phyloP scores from a whole-genome alignment of 208 protist species.

The Endotrypanum monterogeii region DNA sequence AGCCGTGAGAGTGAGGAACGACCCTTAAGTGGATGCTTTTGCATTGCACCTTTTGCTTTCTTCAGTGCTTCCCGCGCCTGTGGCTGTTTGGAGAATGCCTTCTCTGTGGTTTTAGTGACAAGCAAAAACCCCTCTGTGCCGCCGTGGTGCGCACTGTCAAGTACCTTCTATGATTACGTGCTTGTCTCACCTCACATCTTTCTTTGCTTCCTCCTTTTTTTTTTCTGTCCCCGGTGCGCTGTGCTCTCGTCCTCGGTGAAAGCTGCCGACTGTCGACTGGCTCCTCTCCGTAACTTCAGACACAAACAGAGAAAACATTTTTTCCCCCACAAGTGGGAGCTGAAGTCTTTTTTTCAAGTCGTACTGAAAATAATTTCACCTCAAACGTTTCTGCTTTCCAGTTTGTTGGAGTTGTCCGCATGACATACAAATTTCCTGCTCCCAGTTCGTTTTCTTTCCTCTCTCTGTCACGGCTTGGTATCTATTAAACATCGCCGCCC shows the following conservation, averaged over 20 bases:
- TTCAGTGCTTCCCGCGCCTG: background rate
- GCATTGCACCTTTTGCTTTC: background rate
- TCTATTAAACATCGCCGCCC: background rate
- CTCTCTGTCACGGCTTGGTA: too few relatives aligned
- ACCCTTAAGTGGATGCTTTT: background rate
- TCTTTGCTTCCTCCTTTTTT: background rate
- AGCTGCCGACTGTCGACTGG: background rate
- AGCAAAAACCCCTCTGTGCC: background rate
- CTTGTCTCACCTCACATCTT: background rate
- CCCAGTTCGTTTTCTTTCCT: background rate
- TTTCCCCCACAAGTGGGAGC: background rate
- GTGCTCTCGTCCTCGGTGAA: background rate
- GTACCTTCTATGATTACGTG: background rate
- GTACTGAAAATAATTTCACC: too few relatives aligned
- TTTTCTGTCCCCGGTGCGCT: background rate
- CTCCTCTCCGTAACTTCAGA: background rate
- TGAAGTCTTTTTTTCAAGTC: too few relatives aligned
- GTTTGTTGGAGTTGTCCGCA: too few relatives aligned
- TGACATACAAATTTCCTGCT: background rate
- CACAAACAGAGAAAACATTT: background rate
- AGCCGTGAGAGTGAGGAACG: background rate
- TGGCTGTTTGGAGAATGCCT: background rate
- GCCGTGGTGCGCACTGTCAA: background rate
- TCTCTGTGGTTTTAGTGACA: background rate
- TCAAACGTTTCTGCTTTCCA: background rate